These are phyloP conservation scores for Colletotrichum chrysophilum DNA, from an alignment of 2,329 filamentous ascomycete species.

Conservation along the genomic window DNA sequence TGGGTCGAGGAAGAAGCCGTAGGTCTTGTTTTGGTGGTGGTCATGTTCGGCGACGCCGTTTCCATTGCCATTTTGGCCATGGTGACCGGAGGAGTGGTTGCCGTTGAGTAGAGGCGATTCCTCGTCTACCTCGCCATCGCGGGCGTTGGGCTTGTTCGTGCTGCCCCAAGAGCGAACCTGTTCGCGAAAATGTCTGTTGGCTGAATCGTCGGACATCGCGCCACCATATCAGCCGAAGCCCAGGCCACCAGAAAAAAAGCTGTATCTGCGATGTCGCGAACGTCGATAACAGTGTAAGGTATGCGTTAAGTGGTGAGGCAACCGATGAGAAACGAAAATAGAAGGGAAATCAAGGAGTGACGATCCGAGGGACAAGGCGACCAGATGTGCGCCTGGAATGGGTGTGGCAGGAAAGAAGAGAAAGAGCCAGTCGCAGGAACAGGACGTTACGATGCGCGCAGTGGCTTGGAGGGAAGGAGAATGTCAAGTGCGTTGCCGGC, in stretches of 20 bases:
- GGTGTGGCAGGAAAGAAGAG: constrained; percentile 8
- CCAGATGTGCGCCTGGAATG: not conserved
- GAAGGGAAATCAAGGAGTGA: constrained; percentile 13
- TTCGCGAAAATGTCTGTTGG: constrained; percentile 31
- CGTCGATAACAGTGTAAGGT: not conserved
- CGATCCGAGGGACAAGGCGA: constrained; percentile 8
- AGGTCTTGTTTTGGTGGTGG: constrained; percentile 28
- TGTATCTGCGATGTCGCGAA: not conserved
- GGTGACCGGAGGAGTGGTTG: constrained; percentile 26
- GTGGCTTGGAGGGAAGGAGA: constrained; percentile 16
- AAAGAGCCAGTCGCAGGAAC: not conserved
- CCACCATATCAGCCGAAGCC: constrained; percentile 33
- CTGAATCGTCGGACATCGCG: constrained; percentile 34
- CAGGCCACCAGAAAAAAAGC: not conserved
- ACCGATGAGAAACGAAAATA: not conserved
- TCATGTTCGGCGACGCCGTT: constrained; percentile 17
- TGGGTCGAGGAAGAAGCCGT: constrained; percentile 54
- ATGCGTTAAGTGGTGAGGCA: not conserved
- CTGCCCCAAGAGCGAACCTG: constrained; percentile 24
- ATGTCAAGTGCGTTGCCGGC: not conserved
- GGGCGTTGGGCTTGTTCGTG: constrained; percentile 27
- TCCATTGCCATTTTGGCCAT: constrained; percentile 17
- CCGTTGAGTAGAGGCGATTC: constrained; percentile 48
- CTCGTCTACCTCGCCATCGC: constrained; percentile 35
- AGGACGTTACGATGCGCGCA: constrained; percentile 1